Evolutionary conservation across 306 rosid species (phyloP).

Genomic region (Citrullus amarus): DNA sequence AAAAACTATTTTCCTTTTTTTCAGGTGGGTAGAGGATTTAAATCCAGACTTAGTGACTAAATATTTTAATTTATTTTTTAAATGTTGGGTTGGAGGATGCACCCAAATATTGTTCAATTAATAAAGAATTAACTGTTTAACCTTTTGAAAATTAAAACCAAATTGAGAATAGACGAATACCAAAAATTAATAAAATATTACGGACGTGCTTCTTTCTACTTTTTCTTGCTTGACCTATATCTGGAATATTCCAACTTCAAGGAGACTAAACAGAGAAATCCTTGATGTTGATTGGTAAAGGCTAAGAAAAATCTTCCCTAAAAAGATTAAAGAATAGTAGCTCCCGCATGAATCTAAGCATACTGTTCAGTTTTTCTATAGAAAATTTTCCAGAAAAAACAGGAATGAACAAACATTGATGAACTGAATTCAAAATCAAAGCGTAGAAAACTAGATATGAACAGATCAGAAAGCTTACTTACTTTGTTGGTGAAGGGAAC

Average conservation of each 20-base stretch:
- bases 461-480: background rate
- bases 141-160: too few species aligned
- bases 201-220: background rate
- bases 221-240: background rate
- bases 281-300: background rate
- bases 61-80: too few species aligned
- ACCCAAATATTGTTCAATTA: too few species aligned
- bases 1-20: too few species aligned
- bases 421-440: background rate
- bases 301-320: background rate
- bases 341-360: background rate
- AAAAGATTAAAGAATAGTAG: background rate
- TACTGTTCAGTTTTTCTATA: too few species aligned
- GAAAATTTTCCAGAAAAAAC: background rate
- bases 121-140: too few species aligned
- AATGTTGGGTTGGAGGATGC: too few species aligned
- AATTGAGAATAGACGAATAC: too few species aligned
- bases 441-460: background rate
- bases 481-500: conserved; percentile 68
- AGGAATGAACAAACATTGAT: background rate
- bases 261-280: background rate
- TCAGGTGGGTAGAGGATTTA: too few species aligned
- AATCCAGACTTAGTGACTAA: too few species aligned
- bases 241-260: background rate
- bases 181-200: too few species aligned